Evolutionary conservation across 2,329 filamentous ascomycete genomes (phyloP).

Genomic region (Microcyclospora tardicrescens): DNA sequence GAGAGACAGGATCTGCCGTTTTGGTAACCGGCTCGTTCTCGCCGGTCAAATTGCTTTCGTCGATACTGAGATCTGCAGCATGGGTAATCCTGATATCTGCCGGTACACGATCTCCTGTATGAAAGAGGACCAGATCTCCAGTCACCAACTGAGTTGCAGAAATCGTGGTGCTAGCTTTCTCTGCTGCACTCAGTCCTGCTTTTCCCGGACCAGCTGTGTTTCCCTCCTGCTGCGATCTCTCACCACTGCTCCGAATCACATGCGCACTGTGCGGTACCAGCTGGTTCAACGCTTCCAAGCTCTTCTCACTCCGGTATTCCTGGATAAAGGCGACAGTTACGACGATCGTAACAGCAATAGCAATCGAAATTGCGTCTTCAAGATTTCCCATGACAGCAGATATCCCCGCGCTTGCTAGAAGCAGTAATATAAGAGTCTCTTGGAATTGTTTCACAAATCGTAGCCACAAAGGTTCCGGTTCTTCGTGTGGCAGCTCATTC

Average conservation of each 20-base stretch:
- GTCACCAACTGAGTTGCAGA: slow-evolving; percentile 79
- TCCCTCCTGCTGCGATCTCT: slow-evolving; percentile 23
- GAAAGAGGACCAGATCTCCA: slow-evolving; percentile 85
- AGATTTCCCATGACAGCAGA: slow-evolving; percentile 86
- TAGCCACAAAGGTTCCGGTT: slow-evolving; percentile 86
- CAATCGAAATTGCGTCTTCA: slow-evolving; percentile 91
- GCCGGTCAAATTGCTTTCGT: slow-evolving; percentile 91
- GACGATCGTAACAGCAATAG: slow-evolving; percentile 90
- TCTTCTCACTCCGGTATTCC: slow-evolving; percentile 95
- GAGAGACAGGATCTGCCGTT: slow-evolving; percentile 47
- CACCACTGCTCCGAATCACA: slow-evolving; percentile 52
- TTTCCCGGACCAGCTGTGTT: slow-evolving; percentile 40
- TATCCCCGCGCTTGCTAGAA: slow-evolving; percentile 75
- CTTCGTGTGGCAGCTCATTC: slow-evolving; percentile 90
- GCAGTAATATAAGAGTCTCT: slow-evolving; percentile 84
- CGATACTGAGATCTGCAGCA: slow-evolving; percentile 79
- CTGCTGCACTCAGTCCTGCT: slow-evolving; percentile 48
- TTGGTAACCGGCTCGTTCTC: slow-evolving; percentile 90
- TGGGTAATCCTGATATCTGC: slow-evolving; percentile 91
- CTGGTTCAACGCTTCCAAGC: slow-evolving; percentile 84
- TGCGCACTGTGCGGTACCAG: slow-evolving; percentile 92
- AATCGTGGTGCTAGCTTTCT: slow-evolving; percentile 68
- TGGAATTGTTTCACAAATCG: slow-evolving; percentile 95
- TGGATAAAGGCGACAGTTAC: slow-evolving; percentile 93
- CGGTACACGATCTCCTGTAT: slow-evolving; percentile 89